These are phyloP conservation scores for Aspergillus sp. DNA, from an alignment of 2,329 filamentous ascomycete genomes.

Conservation along the genomic window DNA sequence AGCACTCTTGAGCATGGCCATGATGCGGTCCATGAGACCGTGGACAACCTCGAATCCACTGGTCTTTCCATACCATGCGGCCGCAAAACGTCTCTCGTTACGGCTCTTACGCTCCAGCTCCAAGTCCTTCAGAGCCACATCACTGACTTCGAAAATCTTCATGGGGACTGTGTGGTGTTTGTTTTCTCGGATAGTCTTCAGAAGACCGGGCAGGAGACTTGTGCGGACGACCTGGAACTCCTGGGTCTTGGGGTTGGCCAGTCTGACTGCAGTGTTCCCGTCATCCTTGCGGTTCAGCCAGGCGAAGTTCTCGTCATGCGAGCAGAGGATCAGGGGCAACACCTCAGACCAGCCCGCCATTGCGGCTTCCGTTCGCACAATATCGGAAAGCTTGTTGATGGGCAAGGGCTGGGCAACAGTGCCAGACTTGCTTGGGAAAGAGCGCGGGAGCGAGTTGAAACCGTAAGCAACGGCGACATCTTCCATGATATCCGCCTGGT, in stretches of 20 bases:
- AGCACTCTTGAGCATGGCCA: slow-evolving; percentile 82
- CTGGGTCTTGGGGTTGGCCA: slow-evolving; percentile 87
- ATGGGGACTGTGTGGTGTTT: slow-evolving; percentile 83
- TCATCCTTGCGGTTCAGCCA: slow-evolving; percentile 91
- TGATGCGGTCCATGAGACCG: slow-evolving; percentile 83
- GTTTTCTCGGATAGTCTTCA: slow-evolving; percentile 94
- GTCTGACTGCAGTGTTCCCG: slow-evolving; percentile 72
- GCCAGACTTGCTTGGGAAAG: slow-evolving; percentile 78
- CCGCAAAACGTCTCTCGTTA: slow-evolving; percentile 95
- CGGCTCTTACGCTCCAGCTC: slow-evolving; percentile 76
- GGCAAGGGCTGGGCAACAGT: slow-evolving; percentile 81
- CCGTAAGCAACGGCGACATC: slow-evolving; percentile 95
- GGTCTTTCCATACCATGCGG: slow-evolving; percentile 89
- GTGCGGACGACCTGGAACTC: slow-evolving; percentile 94
- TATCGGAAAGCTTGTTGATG: slow-evolving; percentile 93
- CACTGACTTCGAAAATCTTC: slow-evolving; percentile 86
- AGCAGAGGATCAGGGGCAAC: slow-evolving; percentile 92
- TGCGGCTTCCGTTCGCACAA: slow-evolving; percentile 80
- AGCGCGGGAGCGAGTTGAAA: slow-evolving; percentile 90
- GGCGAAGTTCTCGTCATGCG: slow-evolving; percentile 95
- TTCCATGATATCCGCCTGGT: slow-evolving; percentile 98
- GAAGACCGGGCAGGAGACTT: slow-evolving; percentile 74
- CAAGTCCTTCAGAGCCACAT: slow-evolving; percentile 87
- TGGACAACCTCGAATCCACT: slow-evolving; percentile 95
- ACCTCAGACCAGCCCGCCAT: slow-evolving; percentile 97